Evolutionary conservation across 1,139 yeast species (phyloP), one percentile per base, ranked within the genome.

Genomic region (Blastobotrys ciferrii): DNA sequence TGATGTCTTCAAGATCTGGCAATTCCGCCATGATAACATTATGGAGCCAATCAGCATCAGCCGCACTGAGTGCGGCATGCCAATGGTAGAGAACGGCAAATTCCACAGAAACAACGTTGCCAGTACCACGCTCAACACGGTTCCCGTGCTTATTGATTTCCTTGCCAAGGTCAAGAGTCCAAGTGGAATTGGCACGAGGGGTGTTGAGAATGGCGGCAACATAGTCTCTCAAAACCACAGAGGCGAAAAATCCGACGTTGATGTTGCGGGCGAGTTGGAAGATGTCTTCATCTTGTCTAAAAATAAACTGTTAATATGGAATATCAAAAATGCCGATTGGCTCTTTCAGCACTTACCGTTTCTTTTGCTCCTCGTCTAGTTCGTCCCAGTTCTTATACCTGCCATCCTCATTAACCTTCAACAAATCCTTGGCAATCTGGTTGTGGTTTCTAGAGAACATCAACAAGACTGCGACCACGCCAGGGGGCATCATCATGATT

Each of bases 61-160:
- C 43, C 2, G 48, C 48, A 39, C 48, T 45, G 9, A 45, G 40
- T n/a, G 48, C 48, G 19, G 48, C 48, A 39, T 45, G 48, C 48
- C 48, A 45, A 36, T 45, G 48, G 19, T 45, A 45, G 23, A 45
- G 44, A n/a, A 45, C 48, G 13, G 48, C 48, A 33, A 45, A 45
- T 32, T 45, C 48, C 6, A 45, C 48, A 11, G 48, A 45, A 11
- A 40, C 44, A 20, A 45, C 48, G 15, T 45, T 45, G 13, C 48
- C 48, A 9, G 48, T 40, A n/a, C 48, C 48, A 25, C 48, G 32
- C 11, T 45, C 48, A 20, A 45, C 48, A 7, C 48, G 39, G 23
- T 40, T 31, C 3, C 44, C 44, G 12, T 19, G 18, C 5, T 45
- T 45, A 2, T 45, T 45, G 19, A 45, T 45, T 25, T 45, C 48